Evolutionary conservation across 176 grass and related monocot genomes (phyloP), one percentile per base, ranked within the genome.

Genomic region (Aegilops umbellulata): DNA sequence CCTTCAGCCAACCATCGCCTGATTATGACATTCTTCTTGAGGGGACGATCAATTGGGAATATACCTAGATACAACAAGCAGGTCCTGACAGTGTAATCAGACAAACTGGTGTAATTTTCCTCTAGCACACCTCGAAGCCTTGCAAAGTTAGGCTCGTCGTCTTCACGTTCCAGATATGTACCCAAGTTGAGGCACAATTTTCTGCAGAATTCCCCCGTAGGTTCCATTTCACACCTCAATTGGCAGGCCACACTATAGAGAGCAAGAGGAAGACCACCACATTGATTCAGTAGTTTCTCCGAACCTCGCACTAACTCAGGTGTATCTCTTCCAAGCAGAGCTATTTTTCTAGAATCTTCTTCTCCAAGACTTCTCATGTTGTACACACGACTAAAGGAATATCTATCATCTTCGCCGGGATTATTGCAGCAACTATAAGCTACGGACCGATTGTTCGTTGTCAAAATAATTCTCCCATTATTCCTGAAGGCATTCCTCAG

Each of bases 1-100:
- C 70, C 70, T 74, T 74, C 70, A 47, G 70, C 70, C 22, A 74
- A 47, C n/a, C 70, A 74, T 47, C 39, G 70, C 24, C 71, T 74
- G 13, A 25, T 15, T 9, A 74, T 4, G 6, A 42, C 13, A 4
- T 74, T 74, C 13, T 24, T 72, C 36, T 6, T 72, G 8, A 72
- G 11, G 11, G 35, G 69, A 1, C n/a, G 69, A 44, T 44, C 11
- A 11, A 24, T 25, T 14, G 69, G 69, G 36, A 72, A 72, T 24
- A 72, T 44, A 42, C 36, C 36, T 25, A 44, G 22, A 23, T 70
- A 70, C 34, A 70, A 13, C 34, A 70, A 39, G 68, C 68, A 70
- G 1, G 34, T 6, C 34, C 5, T 41, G 20, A 24, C 36, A 14
- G 10, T 24, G 36, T 24, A 14, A 39, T 42, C 22, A 42, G 35